Evolutionary conservation across 2,329 filamentous ascomycete species (phyloP), one percentile per base, ranked within the genome.

Genomic region (Aspergillus luchuensis): DNA sequence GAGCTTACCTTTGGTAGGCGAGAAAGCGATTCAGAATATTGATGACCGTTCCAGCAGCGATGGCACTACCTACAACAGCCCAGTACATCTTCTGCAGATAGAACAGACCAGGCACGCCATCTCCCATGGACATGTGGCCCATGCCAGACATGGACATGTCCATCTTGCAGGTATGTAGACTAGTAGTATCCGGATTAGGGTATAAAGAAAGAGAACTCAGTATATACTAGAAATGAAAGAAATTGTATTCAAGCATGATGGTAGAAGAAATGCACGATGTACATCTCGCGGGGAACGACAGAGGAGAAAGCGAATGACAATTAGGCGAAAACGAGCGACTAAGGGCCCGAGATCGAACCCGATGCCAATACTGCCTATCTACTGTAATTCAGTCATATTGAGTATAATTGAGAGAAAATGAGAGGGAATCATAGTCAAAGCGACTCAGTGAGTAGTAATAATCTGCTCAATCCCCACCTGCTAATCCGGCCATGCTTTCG

Each of bases 1-100:
- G 43, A 36, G 30, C 72, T 53, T 63, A 82, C 82, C 82, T 79
- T 67, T 86, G 83, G 47, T 76, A 74, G 54, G 77, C 81, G 13
- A 86, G 67, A 15, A 80, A 65, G 49, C 78, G 73, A 66, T 84
- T 84, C 64, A 81, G 76, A 1, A 72, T 63, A 60, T 82, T 80
- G 38, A 76, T 68, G 0, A 74, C 57, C 1, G 73, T 70, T 15
- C 73, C 75, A 48, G 71, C 68, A 8, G 64, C 76, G 58, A 78
- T 73, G 45, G 72, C 70, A 52, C 74, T 71, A 5, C 75, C 76
- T 13, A 85, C 77, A 2, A 83, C 78, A 1, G 78, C 79, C 79
- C 83, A 85, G 70, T 85, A 85, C 67, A 81, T 80, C 52, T 79
- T 76, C 64, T 84, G 83, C 56, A 85, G 74, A 28, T 79, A 74